phyloP scores from a whole-genome alignment of 2,329 filamentous ascomycete genomes.

The Pseudomassariella vexata region DNA sequence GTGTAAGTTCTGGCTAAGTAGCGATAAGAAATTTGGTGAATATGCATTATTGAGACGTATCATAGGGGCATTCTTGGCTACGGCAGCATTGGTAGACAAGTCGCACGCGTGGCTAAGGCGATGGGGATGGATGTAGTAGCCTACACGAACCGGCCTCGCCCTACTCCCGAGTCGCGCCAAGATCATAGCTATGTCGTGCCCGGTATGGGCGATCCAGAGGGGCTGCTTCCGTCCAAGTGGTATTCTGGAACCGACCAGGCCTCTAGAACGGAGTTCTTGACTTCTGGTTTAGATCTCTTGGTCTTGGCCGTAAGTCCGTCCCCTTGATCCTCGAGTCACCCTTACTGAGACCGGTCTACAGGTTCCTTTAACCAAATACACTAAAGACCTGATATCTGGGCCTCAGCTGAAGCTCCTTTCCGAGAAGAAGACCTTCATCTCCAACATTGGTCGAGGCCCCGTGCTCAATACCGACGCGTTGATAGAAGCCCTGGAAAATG shows the following conservation, averaged over 20 bases:
- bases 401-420: constrained; percentile 30
- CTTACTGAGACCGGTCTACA: no score
- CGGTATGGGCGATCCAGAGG: constrained; percentile 44
- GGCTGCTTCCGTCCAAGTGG: constrained; percentile 34
- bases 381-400: constrained; percentile 33
- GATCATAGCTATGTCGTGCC: constrained; percentile 60
- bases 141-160: constrained; percentile 57
- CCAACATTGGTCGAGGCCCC: constrained; percentile 57
- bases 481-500: constrained; percentile 42
- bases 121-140: constrained; percentile 64
- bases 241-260: constrained; percentile 28
- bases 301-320: constrained; percentile 31
- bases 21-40: no score
- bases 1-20: no score
- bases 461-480: constrained; percentile 38
- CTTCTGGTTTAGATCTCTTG: constrained; percentile 35
- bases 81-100: constrained; percentile 37
- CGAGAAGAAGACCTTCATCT: constrained; percentile 43
- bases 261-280: constrained; percentile 32
- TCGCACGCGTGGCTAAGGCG: constrained; percentile 44
- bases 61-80: constrained; percentile 35
- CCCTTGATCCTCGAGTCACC: no score
- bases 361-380: constrained; percentile 34
- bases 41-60: constrained; percentile 9
- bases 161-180: constrained; percentile 51